Conservation (phyloP, 148 eudicot species). For the Pharnaceum exiguum region DNA sequence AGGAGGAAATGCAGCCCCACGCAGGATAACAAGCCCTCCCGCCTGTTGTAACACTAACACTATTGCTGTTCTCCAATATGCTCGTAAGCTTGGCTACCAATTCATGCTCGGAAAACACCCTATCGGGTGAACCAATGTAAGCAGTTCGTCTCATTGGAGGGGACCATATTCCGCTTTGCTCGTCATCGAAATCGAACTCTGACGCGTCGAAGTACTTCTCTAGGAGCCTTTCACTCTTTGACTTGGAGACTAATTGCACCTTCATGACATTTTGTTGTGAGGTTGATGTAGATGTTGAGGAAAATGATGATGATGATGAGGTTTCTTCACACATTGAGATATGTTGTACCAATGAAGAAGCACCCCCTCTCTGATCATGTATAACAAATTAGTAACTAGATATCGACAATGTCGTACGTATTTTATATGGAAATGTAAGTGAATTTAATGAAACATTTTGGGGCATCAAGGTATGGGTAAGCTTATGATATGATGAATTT, state of each 20-base stretch:
- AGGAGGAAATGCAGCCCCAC: slow-evolving; percentile 25
- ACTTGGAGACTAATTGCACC: slow-evolving; percentile 38
- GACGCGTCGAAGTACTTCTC: slow-evolving; percentile 47
- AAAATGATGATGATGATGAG: slow-evolving; percentile 10
- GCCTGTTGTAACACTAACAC: slow-evolving; percentile 14
- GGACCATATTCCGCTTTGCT: slow-evolving; percentile 55
- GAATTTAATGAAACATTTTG: no score
- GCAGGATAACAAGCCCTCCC: slow-evolving; percentile 30
- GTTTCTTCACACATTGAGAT: slow-evolving; percentile 7
- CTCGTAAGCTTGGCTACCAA: slow-evolving; percentile 31
- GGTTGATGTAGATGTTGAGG: slow-evolving; percentile 12
- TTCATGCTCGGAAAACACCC: slow-evolving; percentile 26
- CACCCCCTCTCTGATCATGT: no score
- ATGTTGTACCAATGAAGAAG: no score
- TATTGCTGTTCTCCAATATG: slow-evolving; percentile 26
- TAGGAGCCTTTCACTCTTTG: slow-evolving; percentile 42
- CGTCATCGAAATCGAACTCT: slow-evolving; percentile 49
- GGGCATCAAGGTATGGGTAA: background rate
- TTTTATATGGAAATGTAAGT: no score
- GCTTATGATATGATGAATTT: background rate
- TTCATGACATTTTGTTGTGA: slow-evolving; percentile 15
- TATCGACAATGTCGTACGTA: no score
- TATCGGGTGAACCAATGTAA: slow-evolving; percentile 29
- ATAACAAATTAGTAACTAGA: no score
- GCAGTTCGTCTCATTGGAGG: slow-evolving; percentile 43